Base-by-base conservation (phyloP, 352 stramenopile genomes). In the Phytophthora tubulina region DNA sequence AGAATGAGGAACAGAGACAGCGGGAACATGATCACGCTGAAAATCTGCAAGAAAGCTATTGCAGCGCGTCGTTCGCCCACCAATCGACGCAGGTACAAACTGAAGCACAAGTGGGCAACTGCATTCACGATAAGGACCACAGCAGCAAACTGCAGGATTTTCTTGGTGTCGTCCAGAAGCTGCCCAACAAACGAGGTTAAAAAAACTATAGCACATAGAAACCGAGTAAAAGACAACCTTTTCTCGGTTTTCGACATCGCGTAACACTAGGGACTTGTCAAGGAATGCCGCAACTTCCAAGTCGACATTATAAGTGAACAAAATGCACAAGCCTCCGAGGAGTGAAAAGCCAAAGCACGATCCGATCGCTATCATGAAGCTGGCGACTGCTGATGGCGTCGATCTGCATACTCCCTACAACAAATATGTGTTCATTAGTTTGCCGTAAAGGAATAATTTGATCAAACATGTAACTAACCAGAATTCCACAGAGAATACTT, bases 1-100 rank as follows among this genome's bases (percentile, higher is more conserved):
- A 91, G 57, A 53, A 93, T 74, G 27, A 95, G 77, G 56, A 93
- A 89, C 3, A 92, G 57, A 14, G 85, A 86, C 32, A 94, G 79
- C 30, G 85, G 85, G 11, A 93, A 72, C 61, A 84, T 76, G 61
- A 89, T 81, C 9, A 92, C 49, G 35, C 85, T 88, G 65, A 93
- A 95, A 30, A 81, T 77, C 84, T 90, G 87, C 11, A 95, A 63
- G 56, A 91, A 90, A 8, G 85, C 84, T 33, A 88, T 75, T 0
- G 85, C 60, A 27, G 80, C 73, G 9, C 87, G 84, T 33, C 82
- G 82, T 5, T 81, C 75, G 0, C 85, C 87, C n/a, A 95, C 57
- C 7, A 91, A 35, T 50, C 61, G 73, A 32, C 75, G 78, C 35
- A 92, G 56, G 58, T 90, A 75, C 39, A 63, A 79, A 11, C 69